A percentile compares a stretch with the other conserved stretches of the same genome.
phyloP scores from a whole-genome alignment of 2,329 filamentous ascomycete genomes.

The Stagonosporopsis tanaceti region DNA sequence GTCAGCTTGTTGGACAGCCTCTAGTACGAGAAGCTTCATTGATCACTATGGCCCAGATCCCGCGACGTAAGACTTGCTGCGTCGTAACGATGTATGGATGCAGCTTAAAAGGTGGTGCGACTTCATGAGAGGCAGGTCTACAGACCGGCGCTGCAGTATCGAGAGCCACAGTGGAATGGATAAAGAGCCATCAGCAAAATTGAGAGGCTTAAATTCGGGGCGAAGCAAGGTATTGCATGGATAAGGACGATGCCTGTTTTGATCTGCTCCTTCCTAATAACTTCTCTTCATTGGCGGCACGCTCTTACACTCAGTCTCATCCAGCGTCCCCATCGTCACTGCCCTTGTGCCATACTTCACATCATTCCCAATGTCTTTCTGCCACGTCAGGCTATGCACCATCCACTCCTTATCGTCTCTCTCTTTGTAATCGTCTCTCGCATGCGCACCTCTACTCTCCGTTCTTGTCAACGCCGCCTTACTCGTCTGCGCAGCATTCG shows the following conservation, averaged over 20 bases:
- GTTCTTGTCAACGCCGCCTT: conserved; percentile 53
- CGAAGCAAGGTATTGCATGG: neutral
- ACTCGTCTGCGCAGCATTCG: conserved; percentile 58
- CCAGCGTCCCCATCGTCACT: conserved; percentile 55
- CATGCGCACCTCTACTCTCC: conserved; percentile 58
- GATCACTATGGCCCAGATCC: neutral
- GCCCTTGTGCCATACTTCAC: conserved; percentile 54
- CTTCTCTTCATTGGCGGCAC: conserved; percentile 48
- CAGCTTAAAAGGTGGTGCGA: neutral
- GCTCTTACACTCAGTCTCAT: conserved; percentile 54
- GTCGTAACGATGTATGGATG: neutral
- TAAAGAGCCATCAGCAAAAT: neutral
- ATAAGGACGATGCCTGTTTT: neutral
- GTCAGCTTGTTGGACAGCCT: neutral
- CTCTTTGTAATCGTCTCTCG: conserved; percentile 57
- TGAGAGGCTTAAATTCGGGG: neutral
- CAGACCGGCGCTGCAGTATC: too few species aligned
- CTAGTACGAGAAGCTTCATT: too few species aligned
- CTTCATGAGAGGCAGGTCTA: neutral
- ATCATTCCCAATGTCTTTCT: conserved; percentile 49
- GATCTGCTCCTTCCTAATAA: conserved; percentile 32
- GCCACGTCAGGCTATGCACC: conserved; percentile 60
- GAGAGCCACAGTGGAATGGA: too few species aligned
- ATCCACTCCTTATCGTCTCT: conserved; percentile 55
- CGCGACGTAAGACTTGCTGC: neutral